Conservation (phyloP, 2,329 filamentous ascomycete species). For the Tolypocladium cylindrosporum region DNA sequence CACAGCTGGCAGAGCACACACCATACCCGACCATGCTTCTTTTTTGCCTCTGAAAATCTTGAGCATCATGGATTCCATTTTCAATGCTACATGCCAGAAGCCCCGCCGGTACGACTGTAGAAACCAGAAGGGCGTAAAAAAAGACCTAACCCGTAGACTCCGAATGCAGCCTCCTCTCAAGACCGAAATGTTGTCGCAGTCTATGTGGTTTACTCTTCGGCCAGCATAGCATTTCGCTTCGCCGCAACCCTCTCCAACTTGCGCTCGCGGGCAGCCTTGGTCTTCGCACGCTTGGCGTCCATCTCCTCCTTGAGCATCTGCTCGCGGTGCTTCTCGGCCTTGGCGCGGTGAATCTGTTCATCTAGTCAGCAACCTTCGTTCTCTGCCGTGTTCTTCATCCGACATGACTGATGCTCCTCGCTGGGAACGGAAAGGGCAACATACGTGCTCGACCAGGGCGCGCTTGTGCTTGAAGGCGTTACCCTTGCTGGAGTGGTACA, state of each 20-base stretch:
- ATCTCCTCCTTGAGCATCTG: constrained; percentile 96
- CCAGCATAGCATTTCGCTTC: constrained; percentile 82
- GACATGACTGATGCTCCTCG: background rate
- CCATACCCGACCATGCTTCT: constrained; percentile 1
- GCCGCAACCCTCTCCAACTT: constrained; percentile 83
- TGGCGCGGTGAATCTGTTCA: constrained; percentile 93
- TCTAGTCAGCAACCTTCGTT: constrained; percentile 1
- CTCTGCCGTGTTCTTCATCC: background rate
- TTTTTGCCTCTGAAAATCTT: constrained; percentile 4
- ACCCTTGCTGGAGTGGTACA: constrained; percentile 99
- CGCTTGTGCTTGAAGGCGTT: constrained; percentile 99
- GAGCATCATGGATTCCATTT: constrained; percentile 43
- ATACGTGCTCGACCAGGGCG: constrained; percentile 98
- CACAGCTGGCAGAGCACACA: background rate
- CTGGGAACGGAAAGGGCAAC: constrained; percentile 31
- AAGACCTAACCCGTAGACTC: constrained; percentile 50
- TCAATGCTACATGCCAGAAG: constrained; percentile 49
- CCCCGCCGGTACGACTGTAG: constrained; percentile 39
- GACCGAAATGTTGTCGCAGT: constrained; percentile 32
- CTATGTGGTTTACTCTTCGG: constrained; percentile 51
- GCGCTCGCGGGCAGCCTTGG: constrained; percentile 99
- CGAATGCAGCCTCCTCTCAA: constrained; percentile 48
- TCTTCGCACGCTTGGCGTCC: constrained; percentile 99
- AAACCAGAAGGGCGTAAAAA: constrained; percentile 35
- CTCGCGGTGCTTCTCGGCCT: constrained; percentile 98